Percentiles rank a stretch among this genome's conserved stretches.
These are phyloP conservation scores for Artemisia annua DNA, from an alignment of 129 eudicot species.

Conservation along the genomic window DNA sequence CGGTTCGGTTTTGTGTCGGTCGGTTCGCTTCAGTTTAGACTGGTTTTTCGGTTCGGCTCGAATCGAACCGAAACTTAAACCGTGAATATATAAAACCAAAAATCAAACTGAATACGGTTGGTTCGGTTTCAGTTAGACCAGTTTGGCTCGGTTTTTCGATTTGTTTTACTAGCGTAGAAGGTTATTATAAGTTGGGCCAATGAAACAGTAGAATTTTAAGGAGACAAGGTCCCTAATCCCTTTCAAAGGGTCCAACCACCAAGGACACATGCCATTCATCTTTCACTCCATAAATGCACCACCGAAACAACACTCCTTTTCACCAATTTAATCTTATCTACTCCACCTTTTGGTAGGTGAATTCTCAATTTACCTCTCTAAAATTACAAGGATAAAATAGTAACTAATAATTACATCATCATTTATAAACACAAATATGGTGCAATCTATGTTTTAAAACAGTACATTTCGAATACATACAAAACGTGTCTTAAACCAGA, in stretches of 20 bases:
- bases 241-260: slow-evolving; percentile 31
- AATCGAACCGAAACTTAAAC: too few species aligned
- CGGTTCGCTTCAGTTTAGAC: too few species aligned
- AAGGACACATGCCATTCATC: slow-evolving; percentile 18
- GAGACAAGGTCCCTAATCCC: slow-evolving; percentile 20
- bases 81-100: too few species aligned
- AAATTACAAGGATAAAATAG: not conserved
- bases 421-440: not conserved
- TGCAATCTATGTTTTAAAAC: too few species aligned
- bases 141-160: too few species aligned
- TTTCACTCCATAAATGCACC: slow-evolving; percentile 31
- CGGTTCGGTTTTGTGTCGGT: too few species aligned
- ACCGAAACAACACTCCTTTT: slow-evolving; percentile 24
- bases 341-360: slow-evolving; percentile 29
- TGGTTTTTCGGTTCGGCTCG: too few species aligned
- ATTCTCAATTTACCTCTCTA: not conserved
- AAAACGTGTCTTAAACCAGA: not conserved
- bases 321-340: slow-evolving; percentile 26
- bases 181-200: not conserved
- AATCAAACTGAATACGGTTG: too few species aligned
- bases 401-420: not conserved
- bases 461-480: too few species aligned
- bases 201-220: not conserved
- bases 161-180: too few species aligned
- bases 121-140: too few species aligned